Conservation (phyloP, 2,329 filamentous ascomycete genomes). For the Phaeosphaeria sp. region DNA sequence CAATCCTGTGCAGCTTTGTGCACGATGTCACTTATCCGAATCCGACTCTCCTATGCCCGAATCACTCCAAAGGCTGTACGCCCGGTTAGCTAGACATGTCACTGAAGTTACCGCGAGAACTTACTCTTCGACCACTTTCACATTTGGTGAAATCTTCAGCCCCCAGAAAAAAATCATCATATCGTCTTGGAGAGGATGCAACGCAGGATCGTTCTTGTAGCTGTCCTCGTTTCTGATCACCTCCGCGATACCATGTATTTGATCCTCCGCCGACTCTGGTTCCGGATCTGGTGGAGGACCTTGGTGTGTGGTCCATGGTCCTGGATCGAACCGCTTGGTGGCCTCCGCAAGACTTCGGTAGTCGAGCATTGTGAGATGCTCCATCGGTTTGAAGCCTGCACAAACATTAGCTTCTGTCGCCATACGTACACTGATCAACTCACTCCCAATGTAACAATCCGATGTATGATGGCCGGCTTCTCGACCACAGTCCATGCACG, state of each 20-base stretch:
- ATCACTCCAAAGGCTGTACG: neutral
- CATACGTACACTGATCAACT: neutral
- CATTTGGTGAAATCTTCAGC: constrained; percentile 15
- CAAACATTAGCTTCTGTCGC: neutral
- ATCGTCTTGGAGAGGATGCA: constrained; percentile 22
- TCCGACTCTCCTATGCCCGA: neutral
- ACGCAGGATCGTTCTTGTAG: constrained; percentile 17
- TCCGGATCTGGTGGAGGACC: constrained; percentile 6
- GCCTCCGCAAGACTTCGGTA: constrained; percentile 18
- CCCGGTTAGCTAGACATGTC: neutral
- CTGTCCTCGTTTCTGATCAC: constrained; percentile 26
- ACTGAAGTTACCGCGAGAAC: neutral
- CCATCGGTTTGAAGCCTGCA: constrained; percentile 13
- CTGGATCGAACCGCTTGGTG: constrained; percentile 31
- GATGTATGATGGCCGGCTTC: constrained; percentile 11
- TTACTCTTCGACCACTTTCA: constrained; percentile 10
- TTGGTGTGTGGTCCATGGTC: constrained; percentile 31
- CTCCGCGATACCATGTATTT: constrained; percentile 20
- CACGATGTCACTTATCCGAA: neutral
- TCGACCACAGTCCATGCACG: constrained; percentile 37
- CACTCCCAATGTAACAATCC: constrained; percentile 32
- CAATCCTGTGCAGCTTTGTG: too few species aligned
- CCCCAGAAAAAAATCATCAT: constrained; percentile 26
- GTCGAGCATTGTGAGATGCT: constrained; percentile 17
- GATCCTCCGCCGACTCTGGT: constrained; percentile 8